Evolutionary conservation across 129 eudicot species (phyloP), one percentile per base, ranked within the genome.

Genomic region (Tagetes patula): DNA sequence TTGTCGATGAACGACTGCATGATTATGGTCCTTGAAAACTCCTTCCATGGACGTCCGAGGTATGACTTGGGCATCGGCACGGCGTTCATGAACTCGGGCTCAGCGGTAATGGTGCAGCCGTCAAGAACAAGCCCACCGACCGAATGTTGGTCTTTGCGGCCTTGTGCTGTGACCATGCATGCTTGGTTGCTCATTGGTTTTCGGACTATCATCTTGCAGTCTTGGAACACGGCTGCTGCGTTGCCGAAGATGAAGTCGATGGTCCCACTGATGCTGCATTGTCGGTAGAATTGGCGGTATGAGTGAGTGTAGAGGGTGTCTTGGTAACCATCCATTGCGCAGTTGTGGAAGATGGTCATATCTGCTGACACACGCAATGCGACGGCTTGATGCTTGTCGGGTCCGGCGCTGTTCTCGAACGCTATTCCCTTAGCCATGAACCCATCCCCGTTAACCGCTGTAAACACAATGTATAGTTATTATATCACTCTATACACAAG

Each of bases 381-480:
- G 8, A 91, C 97, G 2, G 97, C 97, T 74, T 85, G 92, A 47
- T 80, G 82, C 82, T 82, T 86, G 0, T 33, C 36, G 0, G 92
- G 76, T 34, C 96, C 97, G 0, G 96, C 97, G 0, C 77, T 61
- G 82, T 91, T 91, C 63, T 84, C 92, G 31, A 91, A 72, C 31
- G 82, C 84, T 3, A 90, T 80, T 82, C 85, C 92, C 78, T 46
- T 88, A 5, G 85, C 90, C 34, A 86, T 81, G 90, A 88, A 91
- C 13, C 59, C 60, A 3, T 88, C 90, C 1, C 90, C 97, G 3
- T 81, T 60, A 27, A 91, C 78, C n/a, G 84, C 97, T 91, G 82
- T 30, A 73, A 63, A 10, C 32, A 48, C 55, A 46, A 41, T 36
- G 0, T 61, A 5, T 34, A 61, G 41, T 33, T 33, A 59, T 9